Percentiles rank a stretch among this genome's conserved stretches.
phyloP scores from a whole-genome alignment of 108 stramenopile species.

The Discostella stelligeroides region DNA sequence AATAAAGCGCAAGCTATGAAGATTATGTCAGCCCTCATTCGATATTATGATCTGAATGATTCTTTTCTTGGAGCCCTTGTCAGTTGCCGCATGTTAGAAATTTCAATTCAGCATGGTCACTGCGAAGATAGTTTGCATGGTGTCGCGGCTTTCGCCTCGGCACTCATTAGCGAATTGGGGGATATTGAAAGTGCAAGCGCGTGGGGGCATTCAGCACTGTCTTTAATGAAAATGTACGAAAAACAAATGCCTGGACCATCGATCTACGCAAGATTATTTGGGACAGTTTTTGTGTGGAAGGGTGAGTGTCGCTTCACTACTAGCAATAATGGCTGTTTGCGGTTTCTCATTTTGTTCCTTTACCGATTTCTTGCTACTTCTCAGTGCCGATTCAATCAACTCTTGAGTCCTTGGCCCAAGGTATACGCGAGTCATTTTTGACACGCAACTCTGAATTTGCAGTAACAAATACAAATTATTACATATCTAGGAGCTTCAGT shows the following conservation, averaged over 20 bases:
- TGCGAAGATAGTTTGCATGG: conserved; percentile 22
- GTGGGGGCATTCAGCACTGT: conserved; percentile 18
- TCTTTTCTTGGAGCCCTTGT: neutral
- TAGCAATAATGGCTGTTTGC: no score
- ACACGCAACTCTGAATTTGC: conserved; percentile 5
- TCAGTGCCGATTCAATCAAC: conserved; percentile 6
- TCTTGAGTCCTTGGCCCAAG: neutral
- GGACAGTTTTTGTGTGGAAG: conserved; percentile 2
- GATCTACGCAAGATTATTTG: neutral
- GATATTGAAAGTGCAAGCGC: conserved; percentile 23
- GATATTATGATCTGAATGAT: conserved; percentile 5
- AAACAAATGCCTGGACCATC: neutral
- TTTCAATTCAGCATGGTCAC: conserved; percentile 13
- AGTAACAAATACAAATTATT: neutral
- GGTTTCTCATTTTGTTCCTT: no score
- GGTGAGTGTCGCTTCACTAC: no score
- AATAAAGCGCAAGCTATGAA: conserved; percentile 6
- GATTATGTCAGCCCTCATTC: conserved; percentile 11
- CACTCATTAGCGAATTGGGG: conserved; percentile 5
- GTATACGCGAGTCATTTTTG: neutral
- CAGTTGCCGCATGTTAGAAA: conserved; percentile 20
- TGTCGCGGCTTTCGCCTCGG: conserved; percentile 4
- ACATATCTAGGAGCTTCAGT: neutral
- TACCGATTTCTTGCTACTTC: no score
- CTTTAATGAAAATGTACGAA: conserved; percentile 14